Evolutionary conservation across 306 rosid genomes (phyloP).

Genomic region (Nissolia schottii): DNA sequence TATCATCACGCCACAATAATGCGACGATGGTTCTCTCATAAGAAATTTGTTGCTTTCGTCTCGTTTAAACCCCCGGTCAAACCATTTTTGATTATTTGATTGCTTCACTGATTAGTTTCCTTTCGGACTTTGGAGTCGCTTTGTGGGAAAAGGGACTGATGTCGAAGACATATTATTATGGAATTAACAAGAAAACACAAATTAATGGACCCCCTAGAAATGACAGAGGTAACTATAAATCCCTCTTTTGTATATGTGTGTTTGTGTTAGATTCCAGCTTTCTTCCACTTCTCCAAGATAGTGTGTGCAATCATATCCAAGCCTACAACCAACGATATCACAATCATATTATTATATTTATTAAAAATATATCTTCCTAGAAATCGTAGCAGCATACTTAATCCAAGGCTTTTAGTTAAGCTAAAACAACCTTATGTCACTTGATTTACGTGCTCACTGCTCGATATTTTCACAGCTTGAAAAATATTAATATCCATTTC

Average conservation of each 20-base stretch:
- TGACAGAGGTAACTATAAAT: slow-evolving; percentile 2
- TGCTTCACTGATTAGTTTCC: background rate
- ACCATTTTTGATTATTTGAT: background rate
- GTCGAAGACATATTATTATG: background rate
- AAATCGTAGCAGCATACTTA: no score
- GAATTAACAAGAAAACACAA: background rate
- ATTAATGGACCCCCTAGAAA: slow-evolving; percentile 13
- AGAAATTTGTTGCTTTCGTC: background rate
- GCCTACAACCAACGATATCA: slow-evolving; percentile 23
- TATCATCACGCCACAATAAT: slow-evolving; percentile 28
- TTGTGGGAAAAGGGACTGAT: slow-evolving; percentile 4
- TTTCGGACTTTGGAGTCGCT: background rate
- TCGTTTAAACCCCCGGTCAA: slow-evolving; percentile 14
- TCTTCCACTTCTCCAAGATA: slow-evolving; percentile 31
- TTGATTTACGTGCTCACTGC: no score
- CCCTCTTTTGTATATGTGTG: background rate
- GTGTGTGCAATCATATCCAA: no score
- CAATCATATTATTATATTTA: background rate
- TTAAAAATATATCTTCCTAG: background rate
- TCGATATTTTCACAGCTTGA: no score
- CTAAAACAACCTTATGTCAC: no score
- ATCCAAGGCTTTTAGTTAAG: no score
- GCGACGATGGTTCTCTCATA: background rate
- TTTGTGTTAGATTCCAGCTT: slow-evolving; percentile 32
- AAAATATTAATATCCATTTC: no score